Conservation (phyloP, 2,329 filamentous ascomycete species). For the Clarireedia monteithiana region DNA sequence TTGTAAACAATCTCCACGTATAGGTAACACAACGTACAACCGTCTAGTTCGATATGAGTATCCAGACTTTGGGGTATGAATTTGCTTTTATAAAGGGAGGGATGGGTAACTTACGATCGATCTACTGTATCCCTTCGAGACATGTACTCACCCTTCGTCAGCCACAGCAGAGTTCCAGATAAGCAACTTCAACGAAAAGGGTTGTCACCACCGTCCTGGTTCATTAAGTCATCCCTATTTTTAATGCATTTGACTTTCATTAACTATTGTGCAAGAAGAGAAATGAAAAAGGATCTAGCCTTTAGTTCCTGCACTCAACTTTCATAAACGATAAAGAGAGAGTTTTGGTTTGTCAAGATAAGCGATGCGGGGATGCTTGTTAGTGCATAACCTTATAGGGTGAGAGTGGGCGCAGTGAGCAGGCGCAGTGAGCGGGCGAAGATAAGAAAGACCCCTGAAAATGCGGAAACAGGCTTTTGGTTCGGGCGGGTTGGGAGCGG, state of each 20-base stretch:
- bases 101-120: neutral
- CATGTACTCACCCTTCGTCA: neutral
- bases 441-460: slow-evolving; percentile 1
- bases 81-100: neutral
- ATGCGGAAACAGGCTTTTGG: neutral
- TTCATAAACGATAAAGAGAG: neutral
- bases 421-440: neutral
- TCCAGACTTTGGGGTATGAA: neutral
- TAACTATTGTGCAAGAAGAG: too few species aligned
- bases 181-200: neutral
- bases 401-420: too few species aligned
- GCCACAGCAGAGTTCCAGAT: neutral
- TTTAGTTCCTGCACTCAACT: too few species aligned
- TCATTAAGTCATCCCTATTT: neutral
- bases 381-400: neutral
- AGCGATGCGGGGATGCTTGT: slow-evolving; percentile 2
- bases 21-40: neutral
- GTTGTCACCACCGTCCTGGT: neutral
- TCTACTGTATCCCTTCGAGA: neutral
- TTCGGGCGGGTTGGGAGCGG: neutral
- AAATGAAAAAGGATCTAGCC: too few species aligned
- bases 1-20: neutral
- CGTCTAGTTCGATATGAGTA: neutral
- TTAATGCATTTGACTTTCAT: neutral
- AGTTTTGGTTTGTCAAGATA: slow-evolving; percentile 3